Evolutionary conservation across 306 rosid genomes (phyloP), one percentile per base, ranked within the genome.

Genomic region (Coriaria nepalensis): DNA sequence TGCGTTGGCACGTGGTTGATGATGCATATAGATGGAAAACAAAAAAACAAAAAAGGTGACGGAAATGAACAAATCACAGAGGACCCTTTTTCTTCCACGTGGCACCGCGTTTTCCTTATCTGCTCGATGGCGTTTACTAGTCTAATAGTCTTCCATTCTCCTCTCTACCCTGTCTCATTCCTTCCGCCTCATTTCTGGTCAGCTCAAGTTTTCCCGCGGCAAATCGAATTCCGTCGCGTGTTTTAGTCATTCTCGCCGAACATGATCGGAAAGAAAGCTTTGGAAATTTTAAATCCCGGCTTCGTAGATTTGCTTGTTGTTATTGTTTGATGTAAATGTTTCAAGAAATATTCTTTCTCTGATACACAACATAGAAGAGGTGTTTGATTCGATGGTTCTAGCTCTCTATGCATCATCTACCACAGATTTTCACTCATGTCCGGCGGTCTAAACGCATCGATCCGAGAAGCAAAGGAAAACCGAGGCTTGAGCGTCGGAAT

Each of bases 401-500:
- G 56, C 51, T 46, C 60, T 47, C 60, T 39, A 79, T 80, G 96
- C 71, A 76, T 68, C 88, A 64, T 40, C 47, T 83, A 60, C 83
- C 83, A 60, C 73, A 73, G 37, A 42, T 81, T 57, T 69, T 84
- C 56, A 40, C 54, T 35, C 58, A 32, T 53, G 57, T 62, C 10
- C 71, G 69, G 14, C 43, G 53, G 29, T 38, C 14, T 12, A 58
- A 47, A 36, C 5, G 59, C 45, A 78, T 76, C 90, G 79, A 84
- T 56, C 48, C 64, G 37, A 81, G 61, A 60, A 76, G 65, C 61
- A 55, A 37, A 13, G 60, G 66, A 2, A 77, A 62, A 58, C 94
- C 92, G 41, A 75, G 46, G 72, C 84, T 85, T 47, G 94, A 78
- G 57, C 92, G 95, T 35, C 68, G 83, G 44, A 90, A 90, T 70